Conservation (phyloP, 1,139 yeast species). For the Yamadazyma blattariae region DNA sequence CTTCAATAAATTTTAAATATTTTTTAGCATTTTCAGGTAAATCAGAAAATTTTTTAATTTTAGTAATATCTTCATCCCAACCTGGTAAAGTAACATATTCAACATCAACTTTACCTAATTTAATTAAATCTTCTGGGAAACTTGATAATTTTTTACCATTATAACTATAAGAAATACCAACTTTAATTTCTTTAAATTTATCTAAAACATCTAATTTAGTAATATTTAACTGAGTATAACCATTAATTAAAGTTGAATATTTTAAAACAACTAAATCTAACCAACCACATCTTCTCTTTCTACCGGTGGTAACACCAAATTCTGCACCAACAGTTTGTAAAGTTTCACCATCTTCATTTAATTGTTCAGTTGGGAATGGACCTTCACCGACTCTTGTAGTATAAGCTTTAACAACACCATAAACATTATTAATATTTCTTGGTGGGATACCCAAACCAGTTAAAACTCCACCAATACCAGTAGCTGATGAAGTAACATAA, state of each 20-base stretch:
- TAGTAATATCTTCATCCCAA: slow-evolving; percentile 85
- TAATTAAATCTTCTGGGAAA: slow-evolving; percentile 90
- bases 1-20: slow-evolving; percentile 82
- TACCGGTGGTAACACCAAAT: slow-evolving; percentile 97
- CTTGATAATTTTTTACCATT: slow-evolving; percentile 71
- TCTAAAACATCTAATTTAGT: slow-evolving; percentile 96
- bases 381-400: slow-evolving; percentile 99
- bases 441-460: slow-evolving; percentile 98
- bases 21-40: slow-evolving; percentile 85
- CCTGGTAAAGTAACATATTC: slow-evolving; percentile 90
- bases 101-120: slow-evolving; percentile 85
- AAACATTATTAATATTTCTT: slow-evolving; percentile 67
- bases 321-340: slow-evolving; percentile 93
- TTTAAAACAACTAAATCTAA: slow-evolving; percentile 91
- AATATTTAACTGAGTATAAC: slow-evolving; percentile 90
- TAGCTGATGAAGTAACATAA: slow-evolving; percentile 90
- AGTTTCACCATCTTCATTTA: slow-evolving; percentile 81
- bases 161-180: slow-evolving; percentile 77
- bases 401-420: slow-evolving; percentile 97
- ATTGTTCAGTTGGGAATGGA: slow-evolving; percentile 98
- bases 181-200: slow-evolving; percentile 79
- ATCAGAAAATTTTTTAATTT: slow-evolving; percentile 64
- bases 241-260: slow-evolving; percentile 88
- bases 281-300: slow-evolving; percentile 99
- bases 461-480: slow-evolving; percentile 97